Conservation (phyloP, 2,329 filamentous ascomycete species). For the Paracamarosporium sp. region DNA sequence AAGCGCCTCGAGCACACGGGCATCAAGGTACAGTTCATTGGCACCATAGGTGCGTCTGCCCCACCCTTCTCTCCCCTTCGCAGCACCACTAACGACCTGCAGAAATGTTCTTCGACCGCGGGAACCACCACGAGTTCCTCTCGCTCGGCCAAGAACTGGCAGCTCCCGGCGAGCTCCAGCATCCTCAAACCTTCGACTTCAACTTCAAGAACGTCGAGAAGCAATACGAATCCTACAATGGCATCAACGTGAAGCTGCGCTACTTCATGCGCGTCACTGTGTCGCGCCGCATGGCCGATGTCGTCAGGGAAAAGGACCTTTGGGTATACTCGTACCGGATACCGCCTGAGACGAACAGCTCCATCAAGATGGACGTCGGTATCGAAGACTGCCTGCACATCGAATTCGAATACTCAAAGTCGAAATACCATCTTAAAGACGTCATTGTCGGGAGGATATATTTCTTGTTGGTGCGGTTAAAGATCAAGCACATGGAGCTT, state of each 20-base stretch:
- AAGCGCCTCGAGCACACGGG: constrained; percentile 97
- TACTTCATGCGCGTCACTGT: constrained; percentile 99
- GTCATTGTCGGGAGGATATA: constrained; percentile 99
- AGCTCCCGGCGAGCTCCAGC: constrained; percentile 95
- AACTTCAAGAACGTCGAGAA: constrained; percentile 99
- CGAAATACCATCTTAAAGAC: constrained; percentile 98
- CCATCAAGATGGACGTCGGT: constrained; percentile 99
- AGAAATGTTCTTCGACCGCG: constrained; percentile 99
- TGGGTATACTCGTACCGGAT: constrained; percentile 99
- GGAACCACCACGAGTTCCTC: constrained; percentile 99
- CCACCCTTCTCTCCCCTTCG: background rate
- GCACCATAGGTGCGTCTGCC: constrained; percentile 79
- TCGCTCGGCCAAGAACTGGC: constrained; percentile 96
- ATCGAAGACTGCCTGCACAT: constrained; percentile 99
- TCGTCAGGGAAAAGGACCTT: constrained; percentile 98
- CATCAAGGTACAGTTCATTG: constrained; percentile 99
- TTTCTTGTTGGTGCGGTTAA: constrained; percentile 93
- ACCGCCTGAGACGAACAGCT: constrained; percentile 96
- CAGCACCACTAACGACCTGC: constrained; percentile 18
- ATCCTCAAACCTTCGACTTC: constrained; percentile 98
- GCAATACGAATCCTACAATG: constrained; percentile 99
- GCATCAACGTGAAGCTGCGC: constrained; percentile 98
- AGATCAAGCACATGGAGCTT: constrained; percentile 99
- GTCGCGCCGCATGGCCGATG: constrained; percentile 94
- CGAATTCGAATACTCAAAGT: constrained; percentile 99